These are phyloP conservation scores for Acacia pycnantha DNA, from an alignment of 331 rosid genomes.

Conservation along the genomic window DNA sequence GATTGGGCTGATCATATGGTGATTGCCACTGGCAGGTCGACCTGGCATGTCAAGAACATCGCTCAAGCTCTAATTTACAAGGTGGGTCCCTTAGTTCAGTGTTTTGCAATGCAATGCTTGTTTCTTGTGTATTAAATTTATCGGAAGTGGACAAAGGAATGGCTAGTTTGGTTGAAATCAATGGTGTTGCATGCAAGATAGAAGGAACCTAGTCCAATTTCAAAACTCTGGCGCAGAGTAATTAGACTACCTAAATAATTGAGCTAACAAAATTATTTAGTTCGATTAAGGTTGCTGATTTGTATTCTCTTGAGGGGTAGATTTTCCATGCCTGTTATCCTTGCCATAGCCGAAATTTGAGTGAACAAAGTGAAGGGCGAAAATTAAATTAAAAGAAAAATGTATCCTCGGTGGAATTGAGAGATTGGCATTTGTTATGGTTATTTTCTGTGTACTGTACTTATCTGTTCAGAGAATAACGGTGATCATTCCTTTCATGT, in stretches of 20 bases:
- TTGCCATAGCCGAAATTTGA: neutral
- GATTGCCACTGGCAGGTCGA: slow-evolving; percentile 83
- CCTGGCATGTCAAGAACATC: slow-evolving; percentile 94
- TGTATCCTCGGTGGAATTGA: neutral
- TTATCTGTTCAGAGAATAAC: neutral
- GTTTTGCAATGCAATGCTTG: neutral
- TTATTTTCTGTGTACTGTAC: neutral
- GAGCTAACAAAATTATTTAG: neutral
- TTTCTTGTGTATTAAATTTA: neutral
- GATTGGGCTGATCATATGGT: slow-evolving; percentile 93
- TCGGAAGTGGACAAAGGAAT: neutral
- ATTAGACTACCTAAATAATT: neutral
- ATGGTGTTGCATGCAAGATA: neutral
- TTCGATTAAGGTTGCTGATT: neutral
- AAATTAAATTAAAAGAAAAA: neutral
- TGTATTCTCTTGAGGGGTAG: neutral
- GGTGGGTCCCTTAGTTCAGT: slow-evolving; percentile 44
- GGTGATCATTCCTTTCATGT: neutral
- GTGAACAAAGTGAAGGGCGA: neutral
- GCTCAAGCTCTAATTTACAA: slow-evolving; percentile 91
- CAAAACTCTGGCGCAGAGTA: neutral
- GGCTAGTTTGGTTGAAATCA: neutral
- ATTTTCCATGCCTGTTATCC: neutral
- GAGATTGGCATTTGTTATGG: neutral
- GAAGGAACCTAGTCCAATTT: neutral